Base-by-base conservation (phyloP, 208 protist genomes). In the Crithidia mellificae region DNA sequence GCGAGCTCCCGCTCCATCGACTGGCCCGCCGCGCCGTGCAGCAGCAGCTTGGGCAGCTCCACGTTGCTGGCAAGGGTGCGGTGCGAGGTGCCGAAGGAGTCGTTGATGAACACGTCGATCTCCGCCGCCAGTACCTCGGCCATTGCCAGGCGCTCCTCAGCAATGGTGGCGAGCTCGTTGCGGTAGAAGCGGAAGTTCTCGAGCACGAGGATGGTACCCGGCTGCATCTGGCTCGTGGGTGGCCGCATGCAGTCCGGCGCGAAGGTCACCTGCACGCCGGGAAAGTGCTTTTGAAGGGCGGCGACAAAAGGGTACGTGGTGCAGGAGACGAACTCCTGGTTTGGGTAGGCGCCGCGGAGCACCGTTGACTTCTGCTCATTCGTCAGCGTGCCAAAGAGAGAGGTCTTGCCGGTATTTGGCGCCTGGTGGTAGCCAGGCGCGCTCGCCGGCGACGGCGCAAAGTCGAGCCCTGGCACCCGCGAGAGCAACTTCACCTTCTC, bases 101-200 rank as follows among this genome's bases (percentile, higher is more conserved):
- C 90, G 74, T 92, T 92, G 46, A 91, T 72, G 79, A 88, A 92
- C 9, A 92, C 27, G 59, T 95, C 90, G 39, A 86, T 52, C 30
- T 77, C 68, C 1, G 74, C 58, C 2, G 82, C 81, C 15, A 95
- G 74, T 44, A 88, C 74, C 56, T 90, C 81, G 19, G 85, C 87
- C 68, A 88, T 85, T 22, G 71, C 64, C 27, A 67, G 46, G 22
- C 85, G 87, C 75, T 92, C 85, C 38, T 70, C 68, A n/a, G 20
- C 27, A 49, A 76, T 72, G 20, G 39, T 14, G 3, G 85, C 83
- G 5, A 63, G 71, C 62, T 93, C 87, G 58, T 92, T 91, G n/a
- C 63, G 77, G 71, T 95, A 92, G 68, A 91, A 89, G 38, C 83
- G 84, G 43, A 93, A 64, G 72, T 93, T 91, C 71, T 93, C 86